A percentile compares a stretch with the other conserved stretches of the same genome.
phyloP scores from a whole-genome alignment of 768 basidiomycete species.

The Tricholoma terreum region DNA sequence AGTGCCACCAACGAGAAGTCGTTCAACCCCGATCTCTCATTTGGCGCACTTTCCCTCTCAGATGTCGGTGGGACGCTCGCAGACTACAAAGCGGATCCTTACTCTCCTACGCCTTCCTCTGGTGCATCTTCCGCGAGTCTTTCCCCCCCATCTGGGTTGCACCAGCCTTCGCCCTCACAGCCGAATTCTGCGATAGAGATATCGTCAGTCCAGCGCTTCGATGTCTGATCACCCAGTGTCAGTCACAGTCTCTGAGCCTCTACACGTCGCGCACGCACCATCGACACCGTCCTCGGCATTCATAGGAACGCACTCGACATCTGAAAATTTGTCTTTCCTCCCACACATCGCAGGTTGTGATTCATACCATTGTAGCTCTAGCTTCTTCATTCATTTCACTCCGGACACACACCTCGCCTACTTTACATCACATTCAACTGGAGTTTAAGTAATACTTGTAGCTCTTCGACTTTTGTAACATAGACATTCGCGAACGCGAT shows the following conservation, averaged over 20 bases:
- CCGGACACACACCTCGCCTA: no score
- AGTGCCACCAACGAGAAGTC: conserved; percentile 25
- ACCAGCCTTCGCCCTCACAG: conserved; percentile 21
- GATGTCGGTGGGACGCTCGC: conserved; percentile 40
- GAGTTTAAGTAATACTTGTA: no score
- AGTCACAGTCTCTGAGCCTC: conserved; percentile 7
- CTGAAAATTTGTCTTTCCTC: background rate
- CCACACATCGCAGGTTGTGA: background rate
- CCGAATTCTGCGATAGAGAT: conserved; percentile 29
- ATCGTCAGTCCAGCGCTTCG: conserved; percentile 22
- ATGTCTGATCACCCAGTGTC: conserved; percentile 1
- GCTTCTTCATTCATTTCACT: conserved; percentile 1
- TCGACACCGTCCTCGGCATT: background rate
- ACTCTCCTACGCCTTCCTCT: conserved; percentile 34
- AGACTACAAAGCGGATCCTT: conserved; percentile 29
- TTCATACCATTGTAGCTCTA: conserved; percentile 17
- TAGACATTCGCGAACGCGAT: no score
- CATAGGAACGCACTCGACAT: conserved; percentile 2
- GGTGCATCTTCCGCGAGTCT: conserved; percentile 35
- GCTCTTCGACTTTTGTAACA: no score
- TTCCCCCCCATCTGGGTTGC: conserved; percentile 8
- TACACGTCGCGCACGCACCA: conserved; percentile 4
- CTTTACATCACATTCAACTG: no score
- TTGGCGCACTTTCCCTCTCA: conserved; percentile 31
- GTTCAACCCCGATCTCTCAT: conserved; percentile 33